A percentile compares a stretch with the other conserved stretches of the same genome.
These are phyloP conservation scores for Russula lepida DNA, from an alignment of 768 basidiomycete genomes.

Conservation along the genomic window DNA sequence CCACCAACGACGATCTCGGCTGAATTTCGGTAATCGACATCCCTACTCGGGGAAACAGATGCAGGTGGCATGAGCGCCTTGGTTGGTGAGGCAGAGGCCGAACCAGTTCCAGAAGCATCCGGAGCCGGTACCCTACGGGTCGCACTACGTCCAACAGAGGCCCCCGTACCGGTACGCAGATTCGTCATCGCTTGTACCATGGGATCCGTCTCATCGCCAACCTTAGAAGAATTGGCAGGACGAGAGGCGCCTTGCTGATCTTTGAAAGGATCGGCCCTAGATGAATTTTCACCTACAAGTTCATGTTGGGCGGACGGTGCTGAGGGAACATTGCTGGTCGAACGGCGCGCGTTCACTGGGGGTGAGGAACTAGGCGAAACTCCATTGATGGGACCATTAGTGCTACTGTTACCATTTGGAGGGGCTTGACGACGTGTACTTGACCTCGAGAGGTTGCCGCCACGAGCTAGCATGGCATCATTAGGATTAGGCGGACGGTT, in stretches of 20 bases:
- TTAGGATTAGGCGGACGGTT: conserved; percentile 35
- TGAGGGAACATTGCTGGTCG: not conserved
- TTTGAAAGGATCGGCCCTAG: conserved; percentile 53
- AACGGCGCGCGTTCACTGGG: not conserved
- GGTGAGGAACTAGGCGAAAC: conserved; percentile 15
- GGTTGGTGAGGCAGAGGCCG: conserved; percentile 8
- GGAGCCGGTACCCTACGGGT: conserved; percentile 22
- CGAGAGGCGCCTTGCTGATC: conserved; percentile 48
- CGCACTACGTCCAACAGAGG: conserved; percentile 24
- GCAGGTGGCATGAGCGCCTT: conserved; percentile 19
- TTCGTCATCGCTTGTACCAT: conserved; percentile 33
- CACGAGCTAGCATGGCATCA: conserved; percentile 26
- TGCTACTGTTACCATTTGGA: not conserved
- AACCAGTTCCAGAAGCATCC: conserved; percentile 8
- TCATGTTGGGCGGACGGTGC: conserved; percentile 28
- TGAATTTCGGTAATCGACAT: conserved; percentile 62
- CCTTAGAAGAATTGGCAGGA: not conserved
- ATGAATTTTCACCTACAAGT: conserved; percentile 61
- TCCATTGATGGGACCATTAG: conserved; percentile 3
- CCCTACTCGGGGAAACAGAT: conserved; percentile 21
- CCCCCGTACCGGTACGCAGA: conserved; percentile 25
- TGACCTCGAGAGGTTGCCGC: conserved; percentile 28
- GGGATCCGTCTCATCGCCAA: conserved; percentile 32
- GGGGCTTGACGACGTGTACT: conserved; percentile 19
- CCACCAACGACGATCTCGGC: conserved; percentile 74